Conservation (phyloP, 2,329 filamentous ascomycete genomes). For the Cadophora sp. region DNA sequence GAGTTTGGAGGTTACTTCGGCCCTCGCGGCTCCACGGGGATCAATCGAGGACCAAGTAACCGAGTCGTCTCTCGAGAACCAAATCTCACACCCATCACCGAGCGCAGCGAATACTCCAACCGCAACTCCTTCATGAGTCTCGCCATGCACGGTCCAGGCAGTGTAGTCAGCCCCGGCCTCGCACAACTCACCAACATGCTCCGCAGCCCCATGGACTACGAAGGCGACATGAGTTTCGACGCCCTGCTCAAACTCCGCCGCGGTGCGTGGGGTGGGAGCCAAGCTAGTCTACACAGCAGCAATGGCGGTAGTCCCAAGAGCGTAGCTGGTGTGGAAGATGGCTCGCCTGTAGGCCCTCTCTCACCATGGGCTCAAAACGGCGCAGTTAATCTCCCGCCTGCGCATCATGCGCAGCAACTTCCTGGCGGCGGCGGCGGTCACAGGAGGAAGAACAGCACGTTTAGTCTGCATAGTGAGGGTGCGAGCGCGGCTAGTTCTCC, state of each 20-base stretch:
- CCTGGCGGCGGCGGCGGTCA: slow-evolving; percentile 21
- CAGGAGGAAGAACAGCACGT: slow-evolving; percentile 38
- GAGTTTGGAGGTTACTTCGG: slow-evolving; percentile 88
- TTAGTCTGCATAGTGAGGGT: slow-evolving; percentile 37
- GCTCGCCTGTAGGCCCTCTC: slow-evolving; percentile 35
- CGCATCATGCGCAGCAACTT: slow-evolving; percentile 8
- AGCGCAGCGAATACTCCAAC: slow-evolving; percentile 94
- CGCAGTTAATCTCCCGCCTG: slow-evolving; percentile 1
- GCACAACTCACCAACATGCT: slow-evolving; percentile 74
- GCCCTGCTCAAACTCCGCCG: slow-evolving; percentile 73
- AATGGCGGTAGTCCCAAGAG: slow-evolving; percentile 47
- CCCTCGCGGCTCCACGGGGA: slow-evolving; percentile 67
- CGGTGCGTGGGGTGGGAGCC: slow-evolving; percentile 82
- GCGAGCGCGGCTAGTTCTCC: slow-evolving; percentile 24
- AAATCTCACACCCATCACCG: slow-evolving; percentile 94
- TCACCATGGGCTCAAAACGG: slow-evolving; percentile 37
- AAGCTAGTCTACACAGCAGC: slow-evolving; percentile 71
- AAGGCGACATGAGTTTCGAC: slow-evolving; percentile 72
- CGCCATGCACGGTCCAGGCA: slow-evolving; percentile 50
- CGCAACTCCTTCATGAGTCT: slow-evolving; percentile 81
- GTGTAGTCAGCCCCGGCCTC: slow-evolving; percentile 73
- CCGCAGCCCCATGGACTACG: slow-evolving; percentile 58
- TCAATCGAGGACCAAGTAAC: slow-evolving; percentile 72
- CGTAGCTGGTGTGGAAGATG: slow-evolving; percentile 36
- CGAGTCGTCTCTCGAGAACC: slow-evolving; percentile 80